Evolutionary conservation across 1,284 basidiomycete genomes (phyloP), one percentile per base, ranked within the genome.

Genomic region (Boletus sp.): DNA sequence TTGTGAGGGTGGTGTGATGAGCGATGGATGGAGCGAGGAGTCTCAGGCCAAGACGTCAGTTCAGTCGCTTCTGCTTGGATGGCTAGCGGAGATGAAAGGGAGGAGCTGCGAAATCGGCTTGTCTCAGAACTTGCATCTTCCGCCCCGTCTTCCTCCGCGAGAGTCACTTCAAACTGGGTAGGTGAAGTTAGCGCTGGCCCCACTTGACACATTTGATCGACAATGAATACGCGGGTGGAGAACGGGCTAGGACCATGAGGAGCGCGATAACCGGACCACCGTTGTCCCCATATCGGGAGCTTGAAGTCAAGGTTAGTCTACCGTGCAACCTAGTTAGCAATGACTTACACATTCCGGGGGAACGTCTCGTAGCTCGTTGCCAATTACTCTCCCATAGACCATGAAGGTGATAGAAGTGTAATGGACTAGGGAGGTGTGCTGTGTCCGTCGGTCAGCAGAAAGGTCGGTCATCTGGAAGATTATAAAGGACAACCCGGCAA

Each of bases 281-380:
- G 61, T 46, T 66, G 63, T 50, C 66, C 66, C 65, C 65, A 68
- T 48, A 67, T 50, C 14, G 65, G 59, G 29, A 68, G 52, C 62
- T 64, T 54, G 35, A 16, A 25, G 22, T 38, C n/a, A 27, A 40
- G 23, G 44, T 64, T 35, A 68, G 57, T 33, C 35, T 36, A 33
- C 14, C 22, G 39, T n/a, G 19, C 17, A 41, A 44, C n/a, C n/a
- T 10, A 12, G 22, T 34, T 16, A 40, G 34, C 37, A 32, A 46
- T 7, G 34, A 52, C 67, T 58, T 44, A 68, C 67, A 47, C 46
- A 57, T 40, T 60, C 61, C 6, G 52, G 64, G 1, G 65, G 67
- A 37, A 65, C 44, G 37, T 57, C 62, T 41, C 66, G 60, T 33
- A 65, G 62, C 39, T 69, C 65, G 37, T 51, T 52, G 36, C 67